A percentile compares a stretch with the other conserved stretches of the same genome.
Conservation (phyloP, 1,284 basidiomycete species). For the Inonotus obliquus region DNA sequence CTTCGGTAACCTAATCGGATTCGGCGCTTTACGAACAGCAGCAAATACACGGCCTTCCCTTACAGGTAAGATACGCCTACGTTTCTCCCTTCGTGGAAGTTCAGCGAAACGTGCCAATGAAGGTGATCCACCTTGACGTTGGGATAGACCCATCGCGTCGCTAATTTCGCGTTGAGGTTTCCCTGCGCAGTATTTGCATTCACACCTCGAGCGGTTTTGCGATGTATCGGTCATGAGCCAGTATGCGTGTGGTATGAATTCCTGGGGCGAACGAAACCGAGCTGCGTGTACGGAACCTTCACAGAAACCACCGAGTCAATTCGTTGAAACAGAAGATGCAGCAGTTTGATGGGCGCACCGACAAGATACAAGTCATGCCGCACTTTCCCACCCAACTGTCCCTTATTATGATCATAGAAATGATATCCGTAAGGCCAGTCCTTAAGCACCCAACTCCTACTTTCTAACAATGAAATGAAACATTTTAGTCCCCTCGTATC, state of each 20-base stretch:
- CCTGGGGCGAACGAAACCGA: slow-evolving; percentile 72
- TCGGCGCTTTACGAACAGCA: slow-evolving; percentile 48
- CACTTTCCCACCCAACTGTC: slow-evolving; percentile 38
- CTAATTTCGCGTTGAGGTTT: slow-evolving; percentile 66
- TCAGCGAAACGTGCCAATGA: neutral
- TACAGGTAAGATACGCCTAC: neutral
- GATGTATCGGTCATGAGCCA: slow-evolving; percentile 65
- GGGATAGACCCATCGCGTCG: slow-evolving; percentile 44
- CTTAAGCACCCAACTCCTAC: slow-evolving; percentile 54
- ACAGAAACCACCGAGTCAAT: neutral
- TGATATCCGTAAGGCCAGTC: slow-evolving; percentile 62
- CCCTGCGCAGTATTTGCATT: slow-evolving; percentile 76
- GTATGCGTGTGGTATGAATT: slow-evolving; percentile 75
- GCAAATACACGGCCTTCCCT: slow-evolving; percentile 34
- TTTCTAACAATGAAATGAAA: slow-evolving; percentile 41
- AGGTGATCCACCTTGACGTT: slow-evolving; percentile 5
- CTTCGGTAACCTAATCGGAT: slow-evolving; percentile 34
- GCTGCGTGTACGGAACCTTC: slow-evolving; percentile 40
- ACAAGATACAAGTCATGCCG: slow-evolving; percentile 74
- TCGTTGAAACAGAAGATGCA: neutral
- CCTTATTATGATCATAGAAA: slow-evolving; percentile 74
- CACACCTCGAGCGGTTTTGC: slow-evolving; percentile 46
- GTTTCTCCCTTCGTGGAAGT: slow-evolving; percentile 1
- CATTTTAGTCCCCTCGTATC: neutral
- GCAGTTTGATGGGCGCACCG: slow-evolving; percentile 39